phyloP scores from a whole-genome alignment of 2,329 filamentous ascomycete species.

The Byssothecium circinans region DNA sequence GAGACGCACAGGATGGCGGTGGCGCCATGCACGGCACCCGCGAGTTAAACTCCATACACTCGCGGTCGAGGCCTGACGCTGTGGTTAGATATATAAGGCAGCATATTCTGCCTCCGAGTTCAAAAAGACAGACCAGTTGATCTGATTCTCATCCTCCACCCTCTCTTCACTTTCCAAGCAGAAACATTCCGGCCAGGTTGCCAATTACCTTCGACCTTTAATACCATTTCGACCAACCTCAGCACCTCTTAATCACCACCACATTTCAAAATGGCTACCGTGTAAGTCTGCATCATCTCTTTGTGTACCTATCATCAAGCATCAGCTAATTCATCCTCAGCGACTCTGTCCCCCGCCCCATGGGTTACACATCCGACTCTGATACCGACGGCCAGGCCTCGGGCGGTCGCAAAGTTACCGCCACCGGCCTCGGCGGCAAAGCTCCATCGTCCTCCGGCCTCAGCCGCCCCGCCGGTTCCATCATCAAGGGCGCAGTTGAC shows the following conservation, averaged over 20 bases:
- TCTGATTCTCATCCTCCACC: constrained; percentile 23
- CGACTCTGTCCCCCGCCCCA: constrained; percentile 31
- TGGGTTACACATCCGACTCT: constrained; percentile 41
- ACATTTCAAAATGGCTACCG: constrained; percentile 28
- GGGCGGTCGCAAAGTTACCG: constrained; percentile 40
- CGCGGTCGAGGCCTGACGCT: neutral
- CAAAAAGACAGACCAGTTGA: constrained; percentile 27
- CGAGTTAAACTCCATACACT: neutral
- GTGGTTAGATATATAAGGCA: constrained; percentile 29
- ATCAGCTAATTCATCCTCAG: constrained; percentile 16
- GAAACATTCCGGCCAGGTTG: constrained; percentile 16
- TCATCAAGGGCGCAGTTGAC: constrained; percentile 61
- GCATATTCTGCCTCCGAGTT: constrained; percentile 7
- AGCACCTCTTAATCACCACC: neutral
- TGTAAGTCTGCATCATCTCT: constrained; percentile 20
- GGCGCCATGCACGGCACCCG: neutral
- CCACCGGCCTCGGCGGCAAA: constrained; percentile 22
- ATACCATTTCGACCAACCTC: constrained; percentile 1
- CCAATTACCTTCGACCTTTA: constrained; percentile 1
- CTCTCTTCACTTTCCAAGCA: constrained; percentile 7
- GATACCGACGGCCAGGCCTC: constrained; percentile 45
- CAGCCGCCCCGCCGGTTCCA: constrained; percentile 43
- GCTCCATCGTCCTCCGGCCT: constrained; percentile 45
- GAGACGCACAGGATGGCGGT: neutral
- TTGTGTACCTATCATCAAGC: neutral